Conservation (phyloP, 306 rosid genomes). For the Sicyos edulis region DNA sequence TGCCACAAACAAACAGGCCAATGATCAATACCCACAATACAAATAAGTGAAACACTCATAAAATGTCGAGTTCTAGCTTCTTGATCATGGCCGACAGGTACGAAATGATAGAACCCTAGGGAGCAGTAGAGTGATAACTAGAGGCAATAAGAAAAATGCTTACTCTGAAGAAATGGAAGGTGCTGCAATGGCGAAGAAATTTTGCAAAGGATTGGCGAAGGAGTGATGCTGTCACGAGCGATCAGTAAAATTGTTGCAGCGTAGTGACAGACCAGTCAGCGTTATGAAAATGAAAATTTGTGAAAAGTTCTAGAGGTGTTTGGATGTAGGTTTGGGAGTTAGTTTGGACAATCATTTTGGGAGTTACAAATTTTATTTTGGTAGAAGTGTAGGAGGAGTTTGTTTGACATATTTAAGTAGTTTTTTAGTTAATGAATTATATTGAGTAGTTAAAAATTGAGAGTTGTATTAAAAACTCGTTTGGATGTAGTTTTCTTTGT, state of each 20-base stretch:
- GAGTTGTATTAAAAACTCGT: no score
- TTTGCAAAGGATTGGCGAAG: neutral
- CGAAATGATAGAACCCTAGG: neutral
- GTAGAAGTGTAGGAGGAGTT: no score
- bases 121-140: neutral
- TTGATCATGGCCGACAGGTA: neutral
- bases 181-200: neutral
- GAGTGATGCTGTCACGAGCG: neutral
- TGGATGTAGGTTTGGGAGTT: no score
- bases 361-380: no score
- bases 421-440: no score
- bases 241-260: neutral
- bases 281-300: no score
- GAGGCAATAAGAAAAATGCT: neutral
- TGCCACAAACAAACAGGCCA: slow-evolving; percentile 1
- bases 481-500: no score
- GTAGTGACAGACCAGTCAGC: neutral
- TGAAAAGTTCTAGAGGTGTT: no score
- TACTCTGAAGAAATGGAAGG: neutral
- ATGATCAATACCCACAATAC: neutral
- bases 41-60: neutral
- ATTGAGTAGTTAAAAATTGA: no score
- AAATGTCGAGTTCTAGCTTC: neutral
- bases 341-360: no score
- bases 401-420: no score